Evolutionary conservation across 495 filamentous ascomycete species (phyloP), one percentile per base, ranked within the genome.

Genomic region (Poronia punctata): DNA sequence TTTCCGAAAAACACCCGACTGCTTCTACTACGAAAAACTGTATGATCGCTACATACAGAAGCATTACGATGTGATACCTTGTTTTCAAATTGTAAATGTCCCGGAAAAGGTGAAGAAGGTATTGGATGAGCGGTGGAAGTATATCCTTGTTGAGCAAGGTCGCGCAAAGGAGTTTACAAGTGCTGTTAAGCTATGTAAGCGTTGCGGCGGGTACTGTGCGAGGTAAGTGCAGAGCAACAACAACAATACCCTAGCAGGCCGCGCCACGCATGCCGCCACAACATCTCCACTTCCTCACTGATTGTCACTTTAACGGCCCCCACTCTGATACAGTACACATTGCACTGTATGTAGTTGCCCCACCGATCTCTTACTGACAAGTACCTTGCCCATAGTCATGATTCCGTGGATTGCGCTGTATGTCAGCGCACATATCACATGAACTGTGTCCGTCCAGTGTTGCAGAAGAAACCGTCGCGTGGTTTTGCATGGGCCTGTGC

Each of bases 401-500:
- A 97, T 61, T 97, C 92, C 18, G 92, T 99, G 21, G 90, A 97
- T 52, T 99, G 92, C 61, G 92, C 93, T 20, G 85, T 94, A 38
- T 99, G 92, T 62, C 76, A 78, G 50, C 79, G 88, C 53, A 96
- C 90, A 7, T 99, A 96, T 66, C 92, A 99, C 66, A 96, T 99
- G 92, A 85, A 84, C 56, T 99, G 92, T 57, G 93, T 99, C 32
- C 84, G 83, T 40, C 92, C 92, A 22, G 87, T 86, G 25, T 60
- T 99, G 43, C 78, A 88, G 26, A 97, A 96, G 61, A 99, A 99
- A 65, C 92, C 92, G 14, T 94, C 92, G 31, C 82, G 92, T 61
- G 92, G 92, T 26, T 99, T 99, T 67, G 92, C 87, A 7, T 99
- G 92, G 92, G 85, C 92, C 11, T 99, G 92, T 62, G 92, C 85